Percentiles rank a stretch among this genome's conserved stretches.
phyloP scores from a whole-genome alignment of 768 basidiomycete genomes.

The Tulasnella sp. region DNA sequence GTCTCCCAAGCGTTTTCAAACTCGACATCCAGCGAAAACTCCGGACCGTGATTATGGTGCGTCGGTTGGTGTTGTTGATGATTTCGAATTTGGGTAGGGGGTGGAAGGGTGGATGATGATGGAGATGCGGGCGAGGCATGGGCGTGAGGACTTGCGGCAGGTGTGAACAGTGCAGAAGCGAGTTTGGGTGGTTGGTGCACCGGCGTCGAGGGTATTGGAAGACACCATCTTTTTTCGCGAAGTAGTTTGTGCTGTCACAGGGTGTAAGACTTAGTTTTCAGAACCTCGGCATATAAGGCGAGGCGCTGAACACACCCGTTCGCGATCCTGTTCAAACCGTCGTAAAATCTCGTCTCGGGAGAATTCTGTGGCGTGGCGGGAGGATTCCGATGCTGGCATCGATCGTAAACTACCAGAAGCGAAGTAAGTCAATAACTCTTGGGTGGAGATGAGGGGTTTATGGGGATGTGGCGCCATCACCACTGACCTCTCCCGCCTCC shows the following conservation, averaged over 20 bases:
- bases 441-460: not conserved
- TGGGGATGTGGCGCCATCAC: not conserved
- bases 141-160: not conserved
- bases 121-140: constrained; percentile 2
- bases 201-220: constrained; percentile 19
- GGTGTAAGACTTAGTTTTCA: not conserved
- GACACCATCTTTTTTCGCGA: constrained; percentile 69
- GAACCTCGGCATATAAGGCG: not conserved
- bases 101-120: not conserved
- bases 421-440: no score
- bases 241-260: constrained; percentile 58
- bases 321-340: constrained; percentile 84
- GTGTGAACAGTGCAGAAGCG: not conserved
- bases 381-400: not conserved
- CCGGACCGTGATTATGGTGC: constrained; percentile 26
- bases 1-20: constrained; percentile 87
- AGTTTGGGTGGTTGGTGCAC: constrained; percentile 10
- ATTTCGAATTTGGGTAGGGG: not conserved
- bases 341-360: constrained; percentile 60
- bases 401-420: constrained; percentile 3
- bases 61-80: not conserved
- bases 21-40: constrained; percentile 61
- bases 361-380: constrained; percentile 29
- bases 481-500: constrained; percentile 29
- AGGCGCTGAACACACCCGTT: constrained; percentile 36